Evolutionary conservation across 805 yeast genomes (phyloP).

Genomic region (Cyberlindnera meyerae): DNA sequence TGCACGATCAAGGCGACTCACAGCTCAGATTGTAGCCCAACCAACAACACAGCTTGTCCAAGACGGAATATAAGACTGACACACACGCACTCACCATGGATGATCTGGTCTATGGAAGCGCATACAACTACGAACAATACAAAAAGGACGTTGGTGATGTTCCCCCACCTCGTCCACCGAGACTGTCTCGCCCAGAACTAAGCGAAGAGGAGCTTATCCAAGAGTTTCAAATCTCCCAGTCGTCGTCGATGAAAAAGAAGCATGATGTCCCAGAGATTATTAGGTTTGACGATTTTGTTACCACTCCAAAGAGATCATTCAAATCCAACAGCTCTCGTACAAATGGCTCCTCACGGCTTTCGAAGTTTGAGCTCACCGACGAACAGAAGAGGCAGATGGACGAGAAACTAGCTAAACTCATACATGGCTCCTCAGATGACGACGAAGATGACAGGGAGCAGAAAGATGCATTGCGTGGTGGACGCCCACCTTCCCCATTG

Average conservation of each 20-base stretch:
- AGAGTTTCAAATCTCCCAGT: not conserved
- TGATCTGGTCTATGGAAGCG: slow-evolving; percentile 52
- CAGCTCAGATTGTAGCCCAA: slow-evolving; percentile 14
- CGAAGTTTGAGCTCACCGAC: slow-evolving; percentile 20
- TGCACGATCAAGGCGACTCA: too few species aligned
- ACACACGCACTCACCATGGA: slow-evolving; percentile 37
- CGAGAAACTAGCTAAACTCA: slow-evolving; percentile 11
- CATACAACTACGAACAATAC: slow-evolving; percentile 52
- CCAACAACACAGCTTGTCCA: slow-evolving; percentile 22
- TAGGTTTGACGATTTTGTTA: slow-evolving; percentile 24
- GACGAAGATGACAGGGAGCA: slow-evolving; percentile 5
- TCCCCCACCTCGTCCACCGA: not conserved
- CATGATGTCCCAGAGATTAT: slow-evolving; percentile 18
- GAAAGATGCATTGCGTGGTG: too few species aligned
- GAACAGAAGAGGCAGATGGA: slow-evolving; percentile 20
- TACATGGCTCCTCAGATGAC: slow-evolving; percentile 9
- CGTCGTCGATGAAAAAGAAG: slow-evolving; percentile 8
- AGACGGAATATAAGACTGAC: slow-evolving; percentile 35
- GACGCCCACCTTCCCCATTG: slow-evolving; percentile 11
- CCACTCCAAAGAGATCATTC: slow-evolving; percentile 1
- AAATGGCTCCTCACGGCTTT: too few species aligned
- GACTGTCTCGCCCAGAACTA: too few species aligned
- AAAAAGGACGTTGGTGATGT: not conserved
- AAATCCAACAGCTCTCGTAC: not conserved
- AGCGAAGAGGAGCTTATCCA: not conserved